These are phyloP conservation scores for Phlebiopsis flavidoalba DNA, from an alignment of 768 basidiomycete species.

Conservation along the genomic window DNA sequence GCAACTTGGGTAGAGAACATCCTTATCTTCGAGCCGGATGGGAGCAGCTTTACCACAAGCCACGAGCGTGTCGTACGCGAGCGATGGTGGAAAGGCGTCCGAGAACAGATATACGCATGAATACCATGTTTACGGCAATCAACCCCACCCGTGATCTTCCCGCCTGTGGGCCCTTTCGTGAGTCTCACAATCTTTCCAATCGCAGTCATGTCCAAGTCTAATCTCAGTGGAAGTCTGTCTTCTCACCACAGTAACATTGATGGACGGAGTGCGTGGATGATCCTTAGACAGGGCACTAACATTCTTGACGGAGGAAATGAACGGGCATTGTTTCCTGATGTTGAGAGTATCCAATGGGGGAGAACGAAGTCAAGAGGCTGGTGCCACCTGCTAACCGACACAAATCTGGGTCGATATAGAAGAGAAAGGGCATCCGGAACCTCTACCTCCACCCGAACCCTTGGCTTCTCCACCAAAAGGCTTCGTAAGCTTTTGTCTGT, in stretches of 20 bases:
- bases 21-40: not conserved
- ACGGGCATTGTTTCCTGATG: not conserved
- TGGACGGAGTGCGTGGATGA: not conserved
- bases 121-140: not conserved
- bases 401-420: not conserved
- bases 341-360: not conserved
- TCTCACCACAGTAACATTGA: not conserved
- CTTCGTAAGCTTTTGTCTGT: not conserved
- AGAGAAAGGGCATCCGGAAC: not conserved
- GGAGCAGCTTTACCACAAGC: not conserved
- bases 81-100: not conserved
- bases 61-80: not conserved
- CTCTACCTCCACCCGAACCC: not conserved
- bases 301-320: not conserved
- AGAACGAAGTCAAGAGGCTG: not conserved
- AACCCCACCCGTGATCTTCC: not conserved
- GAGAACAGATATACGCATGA: not conserved
- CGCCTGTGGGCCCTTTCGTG: not conserved
- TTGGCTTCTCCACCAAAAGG: not conserved
- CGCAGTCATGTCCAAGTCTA: not conserved
- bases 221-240: not conserved
- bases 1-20: not conserved
- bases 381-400: no score
- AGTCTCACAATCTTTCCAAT: not conserved
- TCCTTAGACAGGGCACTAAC: not conserved